These are phyloP conservation scores for Pichia sp. DNA, from an alignment of 1,139 yeast species.

Conservation along the genomic window DNA sequence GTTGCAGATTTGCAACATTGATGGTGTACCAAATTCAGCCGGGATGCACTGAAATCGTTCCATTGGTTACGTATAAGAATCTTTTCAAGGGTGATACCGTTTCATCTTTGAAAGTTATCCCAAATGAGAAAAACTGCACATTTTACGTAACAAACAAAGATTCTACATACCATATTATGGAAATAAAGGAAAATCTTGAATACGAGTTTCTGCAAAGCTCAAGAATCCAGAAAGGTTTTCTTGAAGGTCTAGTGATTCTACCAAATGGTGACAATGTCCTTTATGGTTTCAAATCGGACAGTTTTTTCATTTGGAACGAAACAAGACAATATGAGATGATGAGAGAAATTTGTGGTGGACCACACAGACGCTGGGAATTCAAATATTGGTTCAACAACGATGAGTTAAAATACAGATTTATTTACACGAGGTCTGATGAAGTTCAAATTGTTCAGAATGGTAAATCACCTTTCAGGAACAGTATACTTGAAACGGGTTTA, in stretches of 20 bases:
- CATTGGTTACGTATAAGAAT: constrained; percentile 37
- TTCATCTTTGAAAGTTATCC: constrained; percentile 42
- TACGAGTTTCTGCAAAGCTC: constrained; percentile 43
- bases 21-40: constrained; percentile 41
- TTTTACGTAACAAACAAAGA: constrained; percentile 52
- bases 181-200: constrained; percentile 16
- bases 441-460: constrained; percentile 26
- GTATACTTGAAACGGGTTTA: constrained; percentile 46
- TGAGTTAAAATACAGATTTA: constrained; percentile 25
- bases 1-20: constrained; percentile 65
- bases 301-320: constrained; percentile 79
- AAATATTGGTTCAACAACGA: constrained; percentile 20
- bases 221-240: constrained; percentile 62
- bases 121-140: constrained; percentile 13
- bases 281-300: constrained; percentile 77
- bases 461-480: constrained; percentile 9
- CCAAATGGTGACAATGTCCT: constrained; percentile 41
- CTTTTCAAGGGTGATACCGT: constrained; percentile 69
- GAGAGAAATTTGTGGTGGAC: constrained; percentile 81
- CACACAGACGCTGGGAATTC: constrained; percentile 77
- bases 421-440: constrained; percentile 50
- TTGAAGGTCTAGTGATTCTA: constrained; percentile 60
- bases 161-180: constrained; percentile 44
- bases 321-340: constrained; percentile 63
- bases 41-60: constrained; percentile 13